Evolutionary conservation across 352 stramenopile genomes (phyloP).

Genomic region (Globisporangium cylindrosporum): DNA sequence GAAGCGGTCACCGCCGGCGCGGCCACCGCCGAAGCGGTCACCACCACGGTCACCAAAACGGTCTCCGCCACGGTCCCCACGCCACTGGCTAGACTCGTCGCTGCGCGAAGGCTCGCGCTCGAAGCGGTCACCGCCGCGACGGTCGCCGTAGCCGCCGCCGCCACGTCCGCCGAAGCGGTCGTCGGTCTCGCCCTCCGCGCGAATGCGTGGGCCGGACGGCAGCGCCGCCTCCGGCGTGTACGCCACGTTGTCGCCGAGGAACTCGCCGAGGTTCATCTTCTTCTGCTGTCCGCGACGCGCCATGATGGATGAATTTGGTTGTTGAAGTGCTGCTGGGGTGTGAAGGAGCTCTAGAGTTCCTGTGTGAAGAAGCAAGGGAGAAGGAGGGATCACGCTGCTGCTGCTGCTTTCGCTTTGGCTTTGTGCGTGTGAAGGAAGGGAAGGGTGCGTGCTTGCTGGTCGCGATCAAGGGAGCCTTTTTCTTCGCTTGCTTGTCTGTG

Average conservation of each 20-base stretch:
- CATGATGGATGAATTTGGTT: conserved; percentile 27
- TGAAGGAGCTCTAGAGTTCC: background rate
- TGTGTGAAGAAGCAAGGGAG: background rate
- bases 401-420: background rate
- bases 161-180: conserved; percentile 35
- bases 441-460: background rate
- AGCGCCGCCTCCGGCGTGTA: conserved; percentile 63
- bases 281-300: conserved; percentile 38
- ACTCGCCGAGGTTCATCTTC: conserved; percentile 74
- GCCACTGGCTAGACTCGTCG: conserved; percentile 54
- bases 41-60: conserved; percentile 20
- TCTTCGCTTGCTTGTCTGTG: background rate
- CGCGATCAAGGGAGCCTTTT: conserved; percentile 3
- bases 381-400: background rate
- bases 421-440: background rate
- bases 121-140: conserved; percentile 22
- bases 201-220: conserved; percentile 48
- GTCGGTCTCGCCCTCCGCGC: conserved; percentile 47
- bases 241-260: conserved; percentile 62
- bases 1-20: conserved; percentile 23
- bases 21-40: conserved; percentile 16
- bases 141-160: conserved; percentile 30
- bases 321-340: background rate
- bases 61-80: conserved; percentile 33
- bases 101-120: conserved; percentile 47